These are phyloP conservation scores for Solanum hybrid DNA, from an alignment of 305 asterid species.

Conservation along the genomic window DNA sequence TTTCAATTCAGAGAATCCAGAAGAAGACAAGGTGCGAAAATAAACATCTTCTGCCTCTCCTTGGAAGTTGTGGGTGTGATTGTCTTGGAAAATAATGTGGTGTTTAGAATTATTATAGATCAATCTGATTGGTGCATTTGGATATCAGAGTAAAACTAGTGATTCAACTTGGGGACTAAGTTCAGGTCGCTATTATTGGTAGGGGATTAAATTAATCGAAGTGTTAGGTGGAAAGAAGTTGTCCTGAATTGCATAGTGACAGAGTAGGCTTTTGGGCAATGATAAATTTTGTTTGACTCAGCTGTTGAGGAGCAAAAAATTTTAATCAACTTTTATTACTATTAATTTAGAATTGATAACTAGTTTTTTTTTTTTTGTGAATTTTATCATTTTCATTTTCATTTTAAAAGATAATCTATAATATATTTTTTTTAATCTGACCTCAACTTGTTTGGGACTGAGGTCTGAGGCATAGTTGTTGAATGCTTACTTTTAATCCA, in stretches of 20 bases:
- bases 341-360: not conserved
- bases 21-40: slow-evolving; percentile 73
- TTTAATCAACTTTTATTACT: not conserved
- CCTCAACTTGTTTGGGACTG: not conserved
- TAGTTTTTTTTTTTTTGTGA: not conserved
- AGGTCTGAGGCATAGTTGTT: not conserved
- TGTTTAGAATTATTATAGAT: not conserved
- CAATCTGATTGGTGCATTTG: not conserved
- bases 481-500: not conserved
- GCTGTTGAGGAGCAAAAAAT: not conserved
- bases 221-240: not conserved
- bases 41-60: not conserved
- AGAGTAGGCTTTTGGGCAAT: not conserved
- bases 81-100: not conserved
- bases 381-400: not conserved
- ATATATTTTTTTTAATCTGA: not conserved
- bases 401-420: not conserved
- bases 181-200: not conserved
- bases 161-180: not conserved
- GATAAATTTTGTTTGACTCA: not conserved
- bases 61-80: not conserved
- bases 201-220: not conserved
- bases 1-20: slow-evolving; percentile 56
- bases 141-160: not conserved
- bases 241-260: not conserved